These are phyloP conservation scores for Escovopsis sp. DNA, from an alignment of 2,329 filamentous ascomycete genomes.

Conservation along the genomic window DNA sequence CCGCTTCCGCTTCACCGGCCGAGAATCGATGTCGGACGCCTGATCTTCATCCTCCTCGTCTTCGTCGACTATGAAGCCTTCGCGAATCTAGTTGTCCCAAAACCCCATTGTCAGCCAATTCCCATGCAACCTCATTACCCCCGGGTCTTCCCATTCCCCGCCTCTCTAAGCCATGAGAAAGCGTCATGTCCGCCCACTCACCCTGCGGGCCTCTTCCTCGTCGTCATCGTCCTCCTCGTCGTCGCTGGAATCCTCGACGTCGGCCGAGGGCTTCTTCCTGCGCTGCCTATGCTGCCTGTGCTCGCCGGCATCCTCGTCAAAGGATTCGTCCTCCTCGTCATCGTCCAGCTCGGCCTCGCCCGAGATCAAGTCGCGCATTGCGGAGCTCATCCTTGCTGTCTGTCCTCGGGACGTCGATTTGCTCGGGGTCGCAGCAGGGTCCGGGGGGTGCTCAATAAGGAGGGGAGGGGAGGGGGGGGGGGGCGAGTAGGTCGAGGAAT, in stretches of 20 bases:
- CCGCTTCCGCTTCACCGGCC: conserved; percentile 55
- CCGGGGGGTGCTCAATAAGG: conserved; percentile 14
- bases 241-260: conserved; percentile 70
- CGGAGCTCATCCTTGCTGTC: conserved; percentile 35
- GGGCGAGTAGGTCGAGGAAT: conserved; percentile 1
- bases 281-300: too few relatives aligned
- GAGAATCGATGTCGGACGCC: conserved; percentile 37
- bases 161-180: too few relatives aligned
- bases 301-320: conserved; percentile 55
- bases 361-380: conserved; percentile 64
- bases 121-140: too few relatives aligned
- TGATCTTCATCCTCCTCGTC: conserved; percentile 61
- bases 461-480: conserved; percentile 2
- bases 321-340: conserved; percentile 72
- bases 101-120: too few relatives aligned
- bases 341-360: conserved; percentile 74
- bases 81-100: conserved; percentile 60
- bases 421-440: too few relatives aligned
- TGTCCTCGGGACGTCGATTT: too few relatives aligned
- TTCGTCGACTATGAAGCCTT: conserved; percentile 93
- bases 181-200: conserved; percentile 22
- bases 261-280: conserved; percentile 21
- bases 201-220: conserved; percentile 65
- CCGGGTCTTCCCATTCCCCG: too few relatives aligned
- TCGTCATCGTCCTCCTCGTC: conserved; percentile 90